These are phyloP conservation scores for Knufia fluminis DNA, from an alignment of 2,329 filamentous ascomycete genomes.

Conservation along the genomic window DNA sequence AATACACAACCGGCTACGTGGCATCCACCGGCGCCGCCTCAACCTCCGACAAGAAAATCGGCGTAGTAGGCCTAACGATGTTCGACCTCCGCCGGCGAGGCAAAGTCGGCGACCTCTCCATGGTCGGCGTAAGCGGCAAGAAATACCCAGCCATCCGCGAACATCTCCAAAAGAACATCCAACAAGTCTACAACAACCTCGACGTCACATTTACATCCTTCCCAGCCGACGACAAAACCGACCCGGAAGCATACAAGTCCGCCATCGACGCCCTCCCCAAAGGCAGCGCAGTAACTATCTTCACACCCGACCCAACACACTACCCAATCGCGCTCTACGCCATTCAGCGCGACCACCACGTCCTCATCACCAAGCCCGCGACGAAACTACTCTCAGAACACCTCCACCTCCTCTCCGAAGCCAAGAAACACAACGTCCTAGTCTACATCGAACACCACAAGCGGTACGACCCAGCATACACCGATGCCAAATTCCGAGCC, in stretches of 20 bases:
- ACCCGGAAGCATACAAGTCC: slow-evolving; percentile 75
- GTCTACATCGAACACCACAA: slow-evolving; percentile 97
- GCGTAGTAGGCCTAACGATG: slow-evolving; percentile 85
- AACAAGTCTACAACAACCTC: slow-evolving; percentile 75
- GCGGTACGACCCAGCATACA: slow-evolving; percentile 86
- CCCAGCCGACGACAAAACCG: slow-evolving; percentile 60
- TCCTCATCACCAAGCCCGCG: slow-evolving; percentile 88
- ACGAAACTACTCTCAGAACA: slow-evolving; percentile 78
- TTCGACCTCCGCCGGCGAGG: slow-evolving; percentile 61
- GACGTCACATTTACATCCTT: slow-evolving; percentile 80
- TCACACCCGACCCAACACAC: slow-evolving; percentile 89
- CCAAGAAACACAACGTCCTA: slow-evolving; percentile 67
- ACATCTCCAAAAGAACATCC: slow-evolving; percentile 81
- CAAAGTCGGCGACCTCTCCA: slow-evolving; percentile 75
- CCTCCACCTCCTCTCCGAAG: slow-evolving; percentile 62
- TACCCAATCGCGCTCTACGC: slow-evolving; percentile 88
- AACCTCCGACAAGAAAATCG: slow-evolving; percentile 89
- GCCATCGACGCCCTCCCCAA: slow-evolving; percentile 72
- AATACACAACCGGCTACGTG: slow-evolving; percentile 95
- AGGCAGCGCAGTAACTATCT: slow-evolving; percentile 88
- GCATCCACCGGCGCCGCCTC: slow-evolving; percentile 60
- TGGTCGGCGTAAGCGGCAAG: slow-evolving; percentile 80
- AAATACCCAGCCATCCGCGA: slow-evolving; percentile 92
- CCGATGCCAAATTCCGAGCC: slow-evolving; percentile 60
- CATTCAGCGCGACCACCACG: slow-evolving; percentile 77